Conservation (phyloP, 2,329 filamentous ascomycete species). For the Talaromyces funiculosus region DNA sequence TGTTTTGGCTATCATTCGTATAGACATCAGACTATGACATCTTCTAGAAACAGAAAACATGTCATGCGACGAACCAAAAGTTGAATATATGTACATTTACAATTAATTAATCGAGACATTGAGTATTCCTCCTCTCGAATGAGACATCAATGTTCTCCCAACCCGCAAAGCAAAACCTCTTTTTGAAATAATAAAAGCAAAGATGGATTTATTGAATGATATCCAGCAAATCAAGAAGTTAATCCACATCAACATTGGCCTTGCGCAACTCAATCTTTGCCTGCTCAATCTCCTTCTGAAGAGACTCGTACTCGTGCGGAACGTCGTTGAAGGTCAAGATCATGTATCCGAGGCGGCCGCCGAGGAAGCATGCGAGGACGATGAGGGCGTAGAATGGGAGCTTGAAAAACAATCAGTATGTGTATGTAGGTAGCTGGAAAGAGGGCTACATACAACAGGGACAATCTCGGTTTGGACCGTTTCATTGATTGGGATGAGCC, state of each 20-base stretch:
- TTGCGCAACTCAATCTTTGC: conserved; percentile 39
- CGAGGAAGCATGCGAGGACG: conserved; percentile 83
- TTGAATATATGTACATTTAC: conserved; percentile 3
- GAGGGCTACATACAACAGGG: conserved; percentile 64
- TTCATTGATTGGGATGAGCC: conserved; percentile 72
- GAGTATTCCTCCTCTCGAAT: background rate
- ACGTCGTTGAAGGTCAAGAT: conserved; percentile 97
- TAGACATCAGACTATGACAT: background rate
- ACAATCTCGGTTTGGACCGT: conserved; percentile 79
- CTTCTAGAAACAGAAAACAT: background rate
- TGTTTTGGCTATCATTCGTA: background rate
- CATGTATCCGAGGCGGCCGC: conserved; percentile 85
- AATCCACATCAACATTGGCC: conserved; percentile 41
- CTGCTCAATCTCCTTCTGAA: conserved; percentile 71
- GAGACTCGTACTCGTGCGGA: conserved; percentile 79
- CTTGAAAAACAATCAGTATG: conserved; percentile 42
- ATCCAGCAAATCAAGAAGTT: conserved; percentile 13
- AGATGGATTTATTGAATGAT: background rate
- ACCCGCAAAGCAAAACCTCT: background rate
- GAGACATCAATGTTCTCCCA: background rate
- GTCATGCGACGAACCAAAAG: background rate
- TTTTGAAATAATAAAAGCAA: background rate
- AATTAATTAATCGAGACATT: background rate
- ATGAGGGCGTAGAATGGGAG: conserved; percentile 91
- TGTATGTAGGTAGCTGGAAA: background rate